phyloP scores from a whole-genome alignment of 805 yeast genomes.

The Nakazawaea ernobii region DNA sequence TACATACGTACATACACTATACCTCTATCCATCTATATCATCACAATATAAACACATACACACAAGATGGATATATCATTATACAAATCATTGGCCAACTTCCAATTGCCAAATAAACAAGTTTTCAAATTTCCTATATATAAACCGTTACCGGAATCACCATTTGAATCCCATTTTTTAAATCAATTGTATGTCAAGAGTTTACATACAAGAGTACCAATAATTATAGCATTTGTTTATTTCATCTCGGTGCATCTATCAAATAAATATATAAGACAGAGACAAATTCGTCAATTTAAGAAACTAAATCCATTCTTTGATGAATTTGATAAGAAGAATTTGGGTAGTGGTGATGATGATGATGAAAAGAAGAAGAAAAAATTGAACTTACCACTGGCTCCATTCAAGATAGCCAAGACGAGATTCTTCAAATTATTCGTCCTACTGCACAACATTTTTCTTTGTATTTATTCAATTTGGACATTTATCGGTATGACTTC shows the following conservation, averaged over 20 bases:
- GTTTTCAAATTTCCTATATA: slow-evolving; percentile 23
- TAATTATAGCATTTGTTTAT: slow-evolving; percentile 52
- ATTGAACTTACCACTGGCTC: slow-evolving; percentile 41
- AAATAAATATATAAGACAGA: slow-evolving; percentile 36
- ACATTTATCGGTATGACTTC: slow-evolving; percentile 61
- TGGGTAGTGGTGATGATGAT: slow-evolving; percentile 9
- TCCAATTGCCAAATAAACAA: slow-evolving; percentile 18
- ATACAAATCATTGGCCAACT: not conserved
- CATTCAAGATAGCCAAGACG: slow-evolving; percentile 41
- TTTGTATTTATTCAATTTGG: slow-evolving; percentile 67
- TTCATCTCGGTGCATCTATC: slow-evolving; percentile 51
- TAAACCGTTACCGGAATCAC: slow-evolving; percentile 21
- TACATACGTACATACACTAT: too few relatives aligned
- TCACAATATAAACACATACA: too few relatives aligned
- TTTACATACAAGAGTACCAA: slow-evolving; percentile 47
- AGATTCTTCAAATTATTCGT: slow-evolving; percentile 47
- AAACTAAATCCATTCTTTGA: slow-evolving; percentile 22
- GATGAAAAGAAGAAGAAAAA: slow-evolving; percentile 27
- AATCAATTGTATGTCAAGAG: slow-evolving; percentile 31
- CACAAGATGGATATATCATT: not conserved
- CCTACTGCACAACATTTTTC: slow-evolving; percentile 51
- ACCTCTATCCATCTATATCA: too few relatives aligned
- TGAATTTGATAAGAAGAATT: slow-evolving; percentile 8
- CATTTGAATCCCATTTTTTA: slow-evolving; percentile 22
- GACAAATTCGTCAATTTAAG: slow-evolving; percentile 34